These are phyloP conservation scores for Teunomyces tritomae DNA, from an alignment of 805 yeast species.

Conservation along the genomic window DNA sequence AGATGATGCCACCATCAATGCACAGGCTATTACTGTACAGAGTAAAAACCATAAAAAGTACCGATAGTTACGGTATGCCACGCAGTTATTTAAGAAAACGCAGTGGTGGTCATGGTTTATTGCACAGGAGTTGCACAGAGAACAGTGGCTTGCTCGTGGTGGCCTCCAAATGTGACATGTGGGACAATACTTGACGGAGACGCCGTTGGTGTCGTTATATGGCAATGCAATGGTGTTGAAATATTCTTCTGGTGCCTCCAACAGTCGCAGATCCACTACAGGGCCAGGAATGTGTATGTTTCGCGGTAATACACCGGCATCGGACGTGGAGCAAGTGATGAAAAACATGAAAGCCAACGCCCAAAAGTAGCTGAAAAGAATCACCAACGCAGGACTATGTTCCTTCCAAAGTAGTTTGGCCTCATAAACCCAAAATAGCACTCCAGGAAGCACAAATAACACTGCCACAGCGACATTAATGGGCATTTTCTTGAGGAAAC, in stretches of 20 bases:
- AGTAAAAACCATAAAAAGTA: conserved; percentile 34
- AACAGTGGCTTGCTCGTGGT: conserved; percentile 67
- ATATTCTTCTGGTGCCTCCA: conserved; percentile 15
- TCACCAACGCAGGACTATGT: conserved; percentile 52
- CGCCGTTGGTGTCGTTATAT: conserved; percentile 24
- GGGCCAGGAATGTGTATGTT: conserved; percentile 51
- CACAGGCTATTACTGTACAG: conserved; percentile 18
- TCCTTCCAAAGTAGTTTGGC: conserved; percentile 57
- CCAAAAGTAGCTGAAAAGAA: conserved; percentile 62
- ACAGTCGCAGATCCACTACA: neutral
- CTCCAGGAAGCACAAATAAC: conserved; percentile 40
- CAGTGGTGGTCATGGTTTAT: conserved; percentile 73
- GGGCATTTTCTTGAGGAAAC: conserved; percentile 43
- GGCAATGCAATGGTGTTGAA: conserved; percentile 23
- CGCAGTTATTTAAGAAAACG: conserved; percentile 51
- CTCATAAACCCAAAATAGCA: conserved; percentile 48
- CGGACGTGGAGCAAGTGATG: conserved; percentile 54
- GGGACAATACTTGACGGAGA: conserved; percentile 54
- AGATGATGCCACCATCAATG: conserved; percentile 15
- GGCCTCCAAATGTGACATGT: conserved; percentile 65
- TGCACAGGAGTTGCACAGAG: conserved; percentile 64
- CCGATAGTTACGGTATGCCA: conserved; percentile 38
- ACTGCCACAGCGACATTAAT: conserved; percentile 33
- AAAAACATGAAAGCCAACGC: conserved; percentile 46
- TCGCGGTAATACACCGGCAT: conserved; percentile 70